Conservation (phyloP, 352 stramenopile species). For the Phytophthora sp. region DNA sequence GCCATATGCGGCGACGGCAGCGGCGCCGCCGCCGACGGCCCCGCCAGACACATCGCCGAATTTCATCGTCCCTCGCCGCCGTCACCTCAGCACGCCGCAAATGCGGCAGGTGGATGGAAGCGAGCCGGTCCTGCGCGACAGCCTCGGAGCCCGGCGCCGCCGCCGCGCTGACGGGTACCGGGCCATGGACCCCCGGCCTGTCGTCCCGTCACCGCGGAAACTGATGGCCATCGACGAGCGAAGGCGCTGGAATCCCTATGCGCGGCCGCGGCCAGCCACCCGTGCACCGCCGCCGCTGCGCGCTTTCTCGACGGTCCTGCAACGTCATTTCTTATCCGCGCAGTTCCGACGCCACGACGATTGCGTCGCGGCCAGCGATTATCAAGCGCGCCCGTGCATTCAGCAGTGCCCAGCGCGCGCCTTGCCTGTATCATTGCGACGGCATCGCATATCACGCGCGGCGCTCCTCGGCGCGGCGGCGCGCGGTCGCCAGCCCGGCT, state of each 20-base stretch:
- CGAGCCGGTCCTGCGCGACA: no score
- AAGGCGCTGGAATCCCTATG: neutral
- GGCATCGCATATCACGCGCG: slow-evolving; percentile 24
- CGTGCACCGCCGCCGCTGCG: no score
- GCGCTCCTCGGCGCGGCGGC: neutral
- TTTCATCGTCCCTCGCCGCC: slow-evolving; percentile 17
- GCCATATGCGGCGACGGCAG: no score
- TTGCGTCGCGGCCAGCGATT: slow-evolving; percentile 16
- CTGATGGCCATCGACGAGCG: neutral
- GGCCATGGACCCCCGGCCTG: no score
- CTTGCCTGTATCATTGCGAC: neutral
- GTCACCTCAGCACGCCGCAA: slow-evolving; percentile 26
- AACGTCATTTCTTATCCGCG: slow-evolving; percentile 9
- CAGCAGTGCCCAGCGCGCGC: slow-evolving; percentile 2
- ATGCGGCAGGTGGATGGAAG: no score
- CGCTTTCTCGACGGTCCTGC: neutral
- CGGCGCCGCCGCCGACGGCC: neutral
- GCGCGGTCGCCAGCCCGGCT: neutral
- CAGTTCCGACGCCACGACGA: slow-evolving; percentile 4
- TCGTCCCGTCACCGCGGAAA: no score
- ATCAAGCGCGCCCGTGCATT: slow-evolving; percentile 18
- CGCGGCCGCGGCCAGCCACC: neutral
- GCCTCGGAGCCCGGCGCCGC: no score
- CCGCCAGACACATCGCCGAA: slow-evolving; percentile 17
- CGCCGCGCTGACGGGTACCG: no score